These are phyloP conservation scores for Pseudoturritis turrita DNA, from an alignment of 345 rosid genomes.

Conservation along the genomic window DNA sequence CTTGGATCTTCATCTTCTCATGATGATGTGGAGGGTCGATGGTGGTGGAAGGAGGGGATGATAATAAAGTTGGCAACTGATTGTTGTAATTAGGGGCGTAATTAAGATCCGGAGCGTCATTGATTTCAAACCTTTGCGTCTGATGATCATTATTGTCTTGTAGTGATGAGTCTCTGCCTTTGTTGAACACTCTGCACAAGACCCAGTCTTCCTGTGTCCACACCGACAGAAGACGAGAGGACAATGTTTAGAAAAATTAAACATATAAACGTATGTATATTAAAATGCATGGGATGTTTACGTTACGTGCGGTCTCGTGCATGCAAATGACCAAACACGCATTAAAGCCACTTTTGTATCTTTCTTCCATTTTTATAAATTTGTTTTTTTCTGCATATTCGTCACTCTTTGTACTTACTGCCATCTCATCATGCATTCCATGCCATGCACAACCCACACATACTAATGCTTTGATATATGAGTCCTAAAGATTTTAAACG, in stretches of 20 bases:
- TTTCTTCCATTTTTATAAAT: neutral
- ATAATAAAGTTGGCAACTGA: slow-evolving; percentile 8
- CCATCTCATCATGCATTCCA: slow-evolving; percentile 22
- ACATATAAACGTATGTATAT: neutral
- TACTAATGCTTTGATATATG: neutral
- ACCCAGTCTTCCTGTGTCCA: slow-evolving; percentile 97
- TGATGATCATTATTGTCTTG: slow-evolving; percentile 16
- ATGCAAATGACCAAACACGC: slow-evolving; percentile 35
- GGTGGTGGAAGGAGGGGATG: slow-evolving; percentile 18
- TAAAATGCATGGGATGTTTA: slow-evolving; percentile 29
- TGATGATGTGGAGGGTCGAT: slow-evolving; percentile 9
- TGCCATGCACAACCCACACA: slow-evolving; percentile 1
- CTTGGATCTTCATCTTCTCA: slow-evolving; percentile 15
- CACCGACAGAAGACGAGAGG: slow-evolving; percentile 21
- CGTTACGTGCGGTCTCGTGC: slow-evolving; percentile 32
- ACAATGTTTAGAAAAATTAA: neutral
- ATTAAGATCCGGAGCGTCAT: slow-evolving; percentile 17
- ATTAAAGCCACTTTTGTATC: slow-evolving; percentile 32
- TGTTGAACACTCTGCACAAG: slow-evolving; percentile 82
- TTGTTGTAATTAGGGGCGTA: slow-evolving; percentile 17
- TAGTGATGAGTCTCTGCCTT: slow-evolving; percentile 41
- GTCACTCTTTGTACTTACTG: slow-evolving; percentile 18
- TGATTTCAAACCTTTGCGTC: slow-evolving; percentile 12
- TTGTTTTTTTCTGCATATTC: slow-evolving; percentile 1
- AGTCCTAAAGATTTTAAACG: neutral